Conservation (phyloP, 306 rosid species). For the Castanea mollissima region DNA sequence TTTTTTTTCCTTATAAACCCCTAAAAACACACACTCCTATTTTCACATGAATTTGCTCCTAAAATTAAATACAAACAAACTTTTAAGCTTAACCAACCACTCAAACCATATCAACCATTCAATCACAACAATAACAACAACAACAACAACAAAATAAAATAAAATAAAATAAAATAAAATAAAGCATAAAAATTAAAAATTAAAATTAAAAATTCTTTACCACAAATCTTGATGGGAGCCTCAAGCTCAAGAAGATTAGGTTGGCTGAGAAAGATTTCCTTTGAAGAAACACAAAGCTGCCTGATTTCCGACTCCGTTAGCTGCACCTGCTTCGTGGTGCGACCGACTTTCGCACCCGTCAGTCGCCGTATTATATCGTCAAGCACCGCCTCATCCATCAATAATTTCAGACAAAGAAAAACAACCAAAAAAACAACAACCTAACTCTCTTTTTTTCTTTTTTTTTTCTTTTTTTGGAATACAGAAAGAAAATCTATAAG, state of each 20-base stretch:
- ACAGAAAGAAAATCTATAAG: no score
- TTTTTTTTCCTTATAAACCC: no score
- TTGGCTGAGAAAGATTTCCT: constrained; percentile 75
- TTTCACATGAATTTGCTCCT: neutral
- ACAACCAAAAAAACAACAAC: neutral
- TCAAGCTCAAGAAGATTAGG: constrained; percentile 90
- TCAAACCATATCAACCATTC: neutral
- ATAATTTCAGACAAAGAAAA: neutral
- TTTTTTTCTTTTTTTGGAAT: no score
- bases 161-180: no score
- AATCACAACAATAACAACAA: neutral
- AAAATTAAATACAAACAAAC: neutral
- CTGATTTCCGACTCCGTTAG: constrained; percentile 67
- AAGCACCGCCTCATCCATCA: constrained; percentile 56
- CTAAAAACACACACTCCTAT: no score
- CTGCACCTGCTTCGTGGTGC: constrained; percentile 68
- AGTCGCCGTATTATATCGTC: constrained; percentile 69
- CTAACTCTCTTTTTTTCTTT: neutral
- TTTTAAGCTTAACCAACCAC: no score
- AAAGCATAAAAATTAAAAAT: neutral
- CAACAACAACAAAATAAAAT: neutral
- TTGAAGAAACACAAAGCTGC: constrained; percentile 56
- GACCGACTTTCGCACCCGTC: constrained; percentile 61
- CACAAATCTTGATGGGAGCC: constrained; percentile 85
- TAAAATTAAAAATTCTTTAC: constrained; percentile 27